Conservation (phyloP, 176 grass and related monocot species). For the Pharus latifolius region DNA sequence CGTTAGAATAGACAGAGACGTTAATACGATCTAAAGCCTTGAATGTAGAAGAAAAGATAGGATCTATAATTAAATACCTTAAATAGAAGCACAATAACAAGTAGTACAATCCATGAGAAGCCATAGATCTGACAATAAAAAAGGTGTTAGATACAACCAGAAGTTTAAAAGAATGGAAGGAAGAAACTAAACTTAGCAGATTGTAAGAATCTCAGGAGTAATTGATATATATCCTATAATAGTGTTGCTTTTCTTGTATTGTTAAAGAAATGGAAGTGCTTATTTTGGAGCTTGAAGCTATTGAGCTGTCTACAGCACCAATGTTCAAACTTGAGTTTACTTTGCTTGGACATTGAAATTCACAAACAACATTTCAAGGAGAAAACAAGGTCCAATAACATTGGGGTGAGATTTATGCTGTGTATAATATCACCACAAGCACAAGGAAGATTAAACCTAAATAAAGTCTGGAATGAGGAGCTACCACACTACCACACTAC, state of each 20-base stretch:
- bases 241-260: background rate
- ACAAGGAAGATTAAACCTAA: background rate
- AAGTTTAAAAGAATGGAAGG: background rate
- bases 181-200: background rate
- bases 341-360: constrained; percentile 7
- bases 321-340: background rate
- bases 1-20: constrained; percentile 2
- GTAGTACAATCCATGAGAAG: constrained; percentile 83
- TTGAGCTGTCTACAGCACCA: background rate
- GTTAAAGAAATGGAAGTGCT: too few relatives aligned
- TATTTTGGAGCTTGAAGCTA: background rate
- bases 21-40: background rate
- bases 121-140: constrained; percentile 66
- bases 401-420: background rate
- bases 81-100: constrained; percentile 68
- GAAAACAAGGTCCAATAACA: background rate
- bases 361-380: background rate
- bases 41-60: background rate
- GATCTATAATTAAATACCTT: constrained; percentile 45
- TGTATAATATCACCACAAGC: background rate
- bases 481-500: background rate
- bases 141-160: constrained; percentile 7
- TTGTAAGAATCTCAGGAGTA: background rate
- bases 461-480: background rate
- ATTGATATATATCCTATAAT: background rate